Conservation (phyloP, 2,329 filamentous ascomycete genomes). For the Botrytis porri region DNA sequence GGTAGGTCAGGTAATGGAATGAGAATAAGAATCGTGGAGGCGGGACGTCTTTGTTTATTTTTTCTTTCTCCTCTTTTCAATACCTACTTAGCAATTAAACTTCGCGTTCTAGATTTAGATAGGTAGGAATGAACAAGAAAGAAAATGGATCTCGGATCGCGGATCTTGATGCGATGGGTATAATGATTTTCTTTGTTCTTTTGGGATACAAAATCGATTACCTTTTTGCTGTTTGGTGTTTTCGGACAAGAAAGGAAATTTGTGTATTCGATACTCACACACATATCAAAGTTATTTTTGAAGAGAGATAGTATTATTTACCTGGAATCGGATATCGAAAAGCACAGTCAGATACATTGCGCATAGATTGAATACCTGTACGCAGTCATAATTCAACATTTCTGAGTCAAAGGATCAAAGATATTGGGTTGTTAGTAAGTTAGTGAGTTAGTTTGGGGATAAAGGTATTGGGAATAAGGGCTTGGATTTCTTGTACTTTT, state of each 20-base stretch:
- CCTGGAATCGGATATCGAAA: neutral
- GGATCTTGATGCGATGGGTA: neutral
- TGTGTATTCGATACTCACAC: neutral
- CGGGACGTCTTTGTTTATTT: neutral
- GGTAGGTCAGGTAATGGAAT: too few species aligned
- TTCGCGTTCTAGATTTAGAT: too few species aligned
- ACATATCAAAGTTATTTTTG: neutral
- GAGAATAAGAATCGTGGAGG: fast-evolving
- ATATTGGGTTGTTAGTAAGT: neutral
- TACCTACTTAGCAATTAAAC: too few species aligned
- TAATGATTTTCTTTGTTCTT: neutral
- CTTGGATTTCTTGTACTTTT: too few species aligned
- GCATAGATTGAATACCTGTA: neutral
- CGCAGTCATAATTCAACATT: neutral
- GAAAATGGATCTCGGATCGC: neutral
- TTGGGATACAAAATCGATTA: neutral
- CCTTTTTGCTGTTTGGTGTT: too few species aligned
- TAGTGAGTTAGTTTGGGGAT: neutral
- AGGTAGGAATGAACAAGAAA: neutral
- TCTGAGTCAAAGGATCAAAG: neutral
- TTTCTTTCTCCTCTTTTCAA: neutral
- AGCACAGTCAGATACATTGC: neutral
- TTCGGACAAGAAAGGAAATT: too few species aligned
- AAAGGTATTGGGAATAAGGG: neutral
- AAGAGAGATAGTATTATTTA: neutral